These are phyloP conservation scores for Kodamaea lidongshanica DNA, from an alignment of 805 yeast genomes.

Conservation along the genomic window DNA sequence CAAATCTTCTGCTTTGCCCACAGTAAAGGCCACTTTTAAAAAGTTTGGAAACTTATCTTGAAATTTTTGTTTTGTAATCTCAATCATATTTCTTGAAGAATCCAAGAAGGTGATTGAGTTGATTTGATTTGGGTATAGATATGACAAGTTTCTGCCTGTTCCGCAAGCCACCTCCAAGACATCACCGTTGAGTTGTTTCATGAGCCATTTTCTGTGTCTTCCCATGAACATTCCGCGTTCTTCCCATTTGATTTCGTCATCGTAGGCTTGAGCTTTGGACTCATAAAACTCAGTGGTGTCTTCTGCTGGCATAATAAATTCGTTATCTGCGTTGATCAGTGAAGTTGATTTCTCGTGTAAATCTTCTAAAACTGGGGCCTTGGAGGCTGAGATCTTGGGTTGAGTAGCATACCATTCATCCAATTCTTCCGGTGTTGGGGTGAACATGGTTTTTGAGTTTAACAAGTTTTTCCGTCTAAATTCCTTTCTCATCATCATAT, in stretches of 20 bases:
- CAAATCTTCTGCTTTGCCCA: conserved; percentile 83
- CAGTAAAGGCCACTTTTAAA: conserved; percentile 75
- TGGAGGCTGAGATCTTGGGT: conserved; percentile 18
- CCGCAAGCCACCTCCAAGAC: conserved; percentile 94
- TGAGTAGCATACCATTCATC: conserved; percentile 37
- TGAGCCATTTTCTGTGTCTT: conserved; percentile 67
- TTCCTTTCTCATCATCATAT: conserved; percentile 48
- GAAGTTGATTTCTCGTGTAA: conserved; percentile 6
- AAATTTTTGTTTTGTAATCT: conserved; percentile 69
- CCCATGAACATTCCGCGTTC: conserved; percentile 58
- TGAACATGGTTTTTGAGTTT: conserved; percentile 28
- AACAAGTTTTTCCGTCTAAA: conserved; percentile 34
- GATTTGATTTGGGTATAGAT: conserved; percentile 53
- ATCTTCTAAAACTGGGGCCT: conserved; percentile 20
- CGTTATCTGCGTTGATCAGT: conserved; percentile 32
- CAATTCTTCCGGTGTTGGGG: conserved; percentile 37
- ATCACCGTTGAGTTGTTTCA: conserved; percentile 77
- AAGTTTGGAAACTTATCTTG: conserved; percentile 59
- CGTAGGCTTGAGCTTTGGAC: conserved; percentile 72
- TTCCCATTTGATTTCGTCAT: conserved; percentile 69
- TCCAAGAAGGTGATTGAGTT: conserved; percentile 80
- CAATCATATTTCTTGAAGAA: conserved; percentile 81
- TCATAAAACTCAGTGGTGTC: conserved; percentile 83
- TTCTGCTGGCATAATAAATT: conserved; percentile 54
- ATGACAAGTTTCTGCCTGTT: conserved; percentile 87